These are phyloP conservation scores for Lentinula raphanica DNA, from an alignment of 768 basidiomycete genomes.

Conservation along the genomic window DNA sequence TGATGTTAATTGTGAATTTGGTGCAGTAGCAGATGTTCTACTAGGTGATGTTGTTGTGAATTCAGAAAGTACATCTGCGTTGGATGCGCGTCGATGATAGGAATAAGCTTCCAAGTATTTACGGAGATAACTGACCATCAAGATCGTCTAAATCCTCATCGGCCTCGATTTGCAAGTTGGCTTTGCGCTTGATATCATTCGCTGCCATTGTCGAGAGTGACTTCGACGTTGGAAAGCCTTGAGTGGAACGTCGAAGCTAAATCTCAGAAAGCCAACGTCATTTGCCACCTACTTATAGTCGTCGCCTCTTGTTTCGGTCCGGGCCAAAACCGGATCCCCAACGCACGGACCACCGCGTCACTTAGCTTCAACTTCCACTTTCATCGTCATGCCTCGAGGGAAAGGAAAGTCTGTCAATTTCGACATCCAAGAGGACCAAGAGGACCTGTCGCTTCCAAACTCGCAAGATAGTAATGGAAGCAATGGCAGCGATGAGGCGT, in stretches of 20 bases:
- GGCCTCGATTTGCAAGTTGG: constrained; percentile 2
- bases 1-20: constrained; percentile 15
- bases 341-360: background rate
- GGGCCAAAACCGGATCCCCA: background rate
- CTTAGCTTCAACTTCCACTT: background rate
- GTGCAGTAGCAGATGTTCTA: constrained; percentile 1
- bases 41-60: constrained; percentile 24
- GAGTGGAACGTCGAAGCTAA: background rate
- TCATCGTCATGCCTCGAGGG: background rate
- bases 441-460: background rate
- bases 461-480: constrained; percentile 5
- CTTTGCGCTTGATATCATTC: background rate
- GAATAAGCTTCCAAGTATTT: background rate
- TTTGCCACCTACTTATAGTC: background rate
- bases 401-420: background rate
- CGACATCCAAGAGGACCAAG: background rate
- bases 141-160: constrained; percentile 65
- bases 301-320: background rate
- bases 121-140: constrained; percentile 36
- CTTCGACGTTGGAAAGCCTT: background rate
- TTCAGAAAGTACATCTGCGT: constrained; percentile 42
- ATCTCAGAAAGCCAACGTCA: background rate
- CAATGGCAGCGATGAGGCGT: background rate
- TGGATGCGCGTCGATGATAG: background rate
- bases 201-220: background rate